Evolutionary conservation across 73 alveolate species (phyloP).

Genomic region (Tetrahymena thermophila): DNA sequence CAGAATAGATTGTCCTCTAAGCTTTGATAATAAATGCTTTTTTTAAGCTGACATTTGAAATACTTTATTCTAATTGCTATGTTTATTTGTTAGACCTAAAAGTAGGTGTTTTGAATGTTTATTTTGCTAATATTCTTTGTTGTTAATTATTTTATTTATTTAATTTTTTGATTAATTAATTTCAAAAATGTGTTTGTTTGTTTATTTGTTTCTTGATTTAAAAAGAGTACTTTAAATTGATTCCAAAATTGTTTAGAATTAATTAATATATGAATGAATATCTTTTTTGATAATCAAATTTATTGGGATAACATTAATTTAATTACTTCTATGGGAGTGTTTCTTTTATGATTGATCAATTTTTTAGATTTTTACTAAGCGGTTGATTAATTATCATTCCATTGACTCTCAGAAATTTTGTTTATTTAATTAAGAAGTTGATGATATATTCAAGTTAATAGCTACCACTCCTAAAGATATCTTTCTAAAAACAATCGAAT

Average conservation of each 20-base stretch:
- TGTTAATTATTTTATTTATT: not conserved
- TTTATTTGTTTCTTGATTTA: not conserved
- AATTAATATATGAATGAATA: no score
- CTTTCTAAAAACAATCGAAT: not conserved
- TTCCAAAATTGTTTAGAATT: no score
- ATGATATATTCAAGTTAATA: not conserved
- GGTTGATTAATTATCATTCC: not conserved
- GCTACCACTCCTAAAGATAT: not conserved
- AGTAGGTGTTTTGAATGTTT: not conserved
- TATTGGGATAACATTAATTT: not conserved
- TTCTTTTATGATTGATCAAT: not conserved
- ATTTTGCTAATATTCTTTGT: not conserved
- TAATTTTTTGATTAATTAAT: not conserved
- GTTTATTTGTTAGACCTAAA: not conserved
- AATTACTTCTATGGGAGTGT: not conserved
- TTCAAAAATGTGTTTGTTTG: not conserved
- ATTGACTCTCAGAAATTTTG: no score
- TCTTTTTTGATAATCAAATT: not conserved
- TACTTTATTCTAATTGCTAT: not conserved
- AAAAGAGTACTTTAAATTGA: no score
- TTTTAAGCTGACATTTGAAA: not conserved
- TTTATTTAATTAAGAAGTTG: not conserved
- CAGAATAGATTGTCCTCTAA: not conserved
- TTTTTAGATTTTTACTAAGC: not conserved
- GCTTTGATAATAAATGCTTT: not conserved